Conservation (phyloP, 768 basidiomycete species). For the Wakefieldia striispora region DNA sequence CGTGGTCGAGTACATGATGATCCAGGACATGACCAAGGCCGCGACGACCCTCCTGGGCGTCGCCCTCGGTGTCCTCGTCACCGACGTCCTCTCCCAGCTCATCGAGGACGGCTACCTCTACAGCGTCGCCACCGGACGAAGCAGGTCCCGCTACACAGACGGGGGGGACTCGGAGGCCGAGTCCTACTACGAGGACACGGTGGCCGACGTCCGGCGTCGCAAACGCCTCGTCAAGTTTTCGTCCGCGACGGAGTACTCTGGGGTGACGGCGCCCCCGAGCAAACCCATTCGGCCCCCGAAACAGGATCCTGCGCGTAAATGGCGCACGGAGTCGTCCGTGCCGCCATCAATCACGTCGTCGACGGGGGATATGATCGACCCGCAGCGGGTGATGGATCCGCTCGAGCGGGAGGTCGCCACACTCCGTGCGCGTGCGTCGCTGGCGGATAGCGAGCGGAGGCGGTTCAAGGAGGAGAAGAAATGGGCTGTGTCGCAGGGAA, state of each 20-base stretch:
- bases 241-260: slow-evolving; percentile 34
- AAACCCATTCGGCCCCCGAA: slow-evolving; percentile 29
- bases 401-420: slow-evolving; percentile 73
- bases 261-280: slow-evolving; percentile 12
- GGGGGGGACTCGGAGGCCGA: slow-evolving; percentile 22
- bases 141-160: too few species aligned
- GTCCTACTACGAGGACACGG: neutral
- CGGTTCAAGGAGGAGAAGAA: slow-evolving; percentile 84
- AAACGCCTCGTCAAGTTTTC: slow-evolving; percentile 49
- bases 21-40: slow-evolving; percentile 52
- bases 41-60: slow-evolving; percentile 64
- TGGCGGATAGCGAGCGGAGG: slow-evolving; percentile 81
- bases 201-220: slow-evolving; percentile 27
- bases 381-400: slow-evolving; percentile 56
- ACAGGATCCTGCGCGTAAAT: slow-evolving; percentile 28
- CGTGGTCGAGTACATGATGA: slow-evolving; percentile 55
- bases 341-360: slow-evolving; percentile 66
- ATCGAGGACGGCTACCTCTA: slow-evolving; percentile 48
- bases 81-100: slow-evolving; percentile 67
- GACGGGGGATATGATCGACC: slow-evolving; percentile 61
- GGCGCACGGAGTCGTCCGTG: slow-evolving; percentile 35
- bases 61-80: slow-evolving; percentile 65
- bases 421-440: slow-evolving; percentile 70
- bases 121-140: slow-evolving; percentile 17
- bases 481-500: slow-evolving; percentile 82